phyloP scores from a whole-genome alignment of 495 filamentous ascomycete species.

The Collariella sp. region DNA sequence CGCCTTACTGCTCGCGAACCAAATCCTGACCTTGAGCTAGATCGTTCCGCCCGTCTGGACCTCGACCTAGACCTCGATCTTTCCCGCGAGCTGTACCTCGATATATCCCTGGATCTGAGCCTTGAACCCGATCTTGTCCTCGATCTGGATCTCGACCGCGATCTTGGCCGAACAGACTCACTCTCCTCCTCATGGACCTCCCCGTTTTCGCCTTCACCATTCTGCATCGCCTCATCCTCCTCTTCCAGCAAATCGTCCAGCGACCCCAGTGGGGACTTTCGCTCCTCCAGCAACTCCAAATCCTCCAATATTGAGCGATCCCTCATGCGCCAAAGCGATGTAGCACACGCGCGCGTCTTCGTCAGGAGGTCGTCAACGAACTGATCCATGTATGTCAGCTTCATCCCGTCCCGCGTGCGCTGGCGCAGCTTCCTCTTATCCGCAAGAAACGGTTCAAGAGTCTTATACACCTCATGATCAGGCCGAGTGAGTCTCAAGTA shows the following conservation, averaged over 20 bases:
- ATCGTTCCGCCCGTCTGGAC: no score
- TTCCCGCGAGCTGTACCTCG: not conserved
- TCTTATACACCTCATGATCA: conserved; percentile 68
- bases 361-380: conserved; percentile 89
- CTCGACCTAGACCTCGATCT: conserved; percentile 18
- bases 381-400: conserved; percentile 76
- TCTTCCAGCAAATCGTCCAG: conserved; percentile 72
- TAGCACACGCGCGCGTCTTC: conserved; percentile 84
- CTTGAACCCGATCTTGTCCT: conserved; percentile 10
- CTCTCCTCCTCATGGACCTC: conserved; percentile 15
- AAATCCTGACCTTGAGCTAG: no score
- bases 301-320: conserved; percentile 85
- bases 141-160: conserved; percentile 13
- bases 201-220: conserved; percentile 24
- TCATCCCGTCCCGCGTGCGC: conserved; percentile 59
- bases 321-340: conserved; percentile 87
- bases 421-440: conserved; percentile 78
- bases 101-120: no score
- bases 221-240: conserved; percentile 40
- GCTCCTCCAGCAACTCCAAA: conserved; percentile 72
- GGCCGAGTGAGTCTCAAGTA: conserved; percentile 87
- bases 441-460: conserved; percentile 72
- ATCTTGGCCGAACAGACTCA: conserved; percentile 13
- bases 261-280: conserved; percentile 75
- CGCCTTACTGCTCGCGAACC: conserved; percentile 8